phyloP scores from a whole-genome alignment of 1,139 yeast species.

The Kazachstania sp. region DNA sequence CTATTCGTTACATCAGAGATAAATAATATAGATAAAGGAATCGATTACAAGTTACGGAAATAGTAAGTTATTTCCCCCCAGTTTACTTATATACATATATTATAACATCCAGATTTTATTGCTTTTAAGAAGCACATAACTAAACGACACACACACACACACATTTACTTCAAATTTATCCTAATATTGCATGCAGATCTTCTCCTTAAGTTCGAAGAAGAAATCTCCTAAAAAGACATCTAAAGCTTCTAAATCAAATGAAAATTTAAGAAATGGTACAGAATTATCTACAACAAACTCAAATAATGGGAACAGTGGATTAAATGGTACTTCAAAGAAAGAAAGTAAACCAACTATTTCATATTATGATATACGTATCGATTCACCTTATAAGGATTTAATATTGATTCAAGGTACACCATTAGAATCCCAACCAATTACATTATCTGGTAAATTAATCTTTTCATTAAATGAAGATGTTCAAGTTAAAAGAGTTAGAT shows the following conservation, averaged over 20 bases:
- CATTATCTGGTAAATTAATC: constrained; percentile 49
- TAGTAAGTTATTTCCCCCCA: too few species aligned
- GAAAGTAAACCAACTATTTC: neutral
- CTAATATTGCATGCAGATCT: constrained; percentile 1
- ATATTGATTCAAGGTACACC: constrained; percentile 50
- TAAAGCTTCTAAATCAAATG: neutral
- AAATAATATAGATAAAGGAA: too few species aligned
- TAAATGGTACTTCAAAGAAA: neutral
- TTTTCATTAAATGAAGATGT: constrained; percentile 46
- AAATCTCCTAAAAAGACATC: neutral
- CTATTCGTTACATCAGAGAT: too few species aligned
- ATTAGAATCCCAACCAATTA: constrained; percentile 46
- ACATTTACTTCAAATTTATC: too few species aligned
- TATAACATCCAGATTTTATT: neutral
- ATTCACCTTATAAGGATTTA: constrained; percentile 46
- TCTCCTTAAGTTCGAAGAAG: constrained; percentile 1
- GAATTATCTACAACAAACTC: too few species aligned
- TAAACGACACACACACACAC: neutral
- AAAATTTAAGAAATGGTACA: neutral
- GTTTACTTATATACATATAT: too few species aligned
- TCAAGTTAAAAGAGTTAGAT: constrained; percentile 40
- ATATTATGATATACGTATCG: constrained; percentile 34
- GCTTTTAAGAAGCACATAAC: neutral
- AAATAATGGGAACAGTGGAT: neutral
- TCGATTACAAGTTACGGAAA: too few species aligned